These are phyloP conservation scores for Eruca vesicaria DNA, from an alignment of 441 rosid genomes.

Conservation along the genomic window DNA sequence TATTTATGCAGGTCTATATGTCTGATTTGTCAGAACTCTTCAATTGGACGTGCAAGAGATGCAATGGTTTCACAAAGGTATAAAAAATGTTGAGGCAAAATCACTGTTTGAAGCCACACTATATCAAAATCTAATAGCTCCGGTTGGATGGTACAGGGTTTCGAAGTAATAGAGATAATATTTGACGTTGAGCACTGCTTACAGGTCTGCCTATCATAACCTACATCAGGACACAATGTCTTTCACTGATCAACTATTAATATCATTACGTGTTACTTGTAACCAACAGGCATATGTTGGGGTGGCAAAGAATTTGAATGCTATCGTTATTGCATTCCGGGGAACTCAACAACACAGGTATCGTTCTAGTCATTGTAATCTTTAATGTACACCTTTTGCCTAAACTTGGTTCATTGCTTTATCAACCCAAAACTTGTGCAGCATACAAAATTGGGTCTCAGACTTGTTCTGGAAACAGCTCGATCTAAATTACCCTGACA, in stretches of 20 bases:
- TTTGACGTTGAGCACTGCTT: slow-evolving; percentile 80
- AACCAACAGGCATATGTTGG: slow-evolving; percentile 80
- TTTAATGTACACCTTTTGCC: not conserved
- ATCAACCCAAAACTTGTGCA: slow-evolving; percentile 28
- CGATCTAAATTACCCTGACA: slow-evolving; percentile 88
- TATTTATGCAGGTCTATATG: slow-evolving; percentile 65
- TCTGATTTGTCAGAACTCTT: slow-evolving; percentile 79
- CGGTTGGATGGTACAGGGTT: slow-evolving; percentile 56
- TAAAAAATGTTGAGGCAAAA: not conserved
- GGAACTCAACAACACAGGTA: slow-evolving; percentile 94
- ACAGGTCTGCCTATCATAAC: slow-evolving; percentile 48
- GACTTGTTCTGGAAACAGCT: slow-evolving; percentile 96
- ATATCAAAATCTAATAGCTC: not conserved
- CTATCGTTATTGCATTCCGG: slow-evolving; percentile 84
- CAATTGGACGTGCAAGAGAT: slow-evolving; percentile 89
- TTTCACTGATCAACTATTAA: slow-evolving; percentile 1
- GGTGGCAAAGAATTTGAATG: slow-evolving; percentile 79
- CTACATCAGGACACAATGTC: not conserved
- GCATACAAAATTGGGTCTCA: slow-evolving; percentile 92
- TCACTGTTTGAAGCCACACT: slow-evolving; percentile 14
- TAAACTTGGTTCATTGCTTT: slow-evolving; percentile 11
- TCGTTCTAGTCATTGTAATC: not conserved
- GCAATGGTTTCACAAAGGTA: slow-evolving; percentile 75
- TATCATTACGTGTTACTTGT: slow-evolving; percentile 3
- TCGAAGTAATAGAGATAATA: slow-evolving; percentile 76